Conservation (phyloP, 352 stramenopile genomes). For the Globisporangium spiculum region DNA sequence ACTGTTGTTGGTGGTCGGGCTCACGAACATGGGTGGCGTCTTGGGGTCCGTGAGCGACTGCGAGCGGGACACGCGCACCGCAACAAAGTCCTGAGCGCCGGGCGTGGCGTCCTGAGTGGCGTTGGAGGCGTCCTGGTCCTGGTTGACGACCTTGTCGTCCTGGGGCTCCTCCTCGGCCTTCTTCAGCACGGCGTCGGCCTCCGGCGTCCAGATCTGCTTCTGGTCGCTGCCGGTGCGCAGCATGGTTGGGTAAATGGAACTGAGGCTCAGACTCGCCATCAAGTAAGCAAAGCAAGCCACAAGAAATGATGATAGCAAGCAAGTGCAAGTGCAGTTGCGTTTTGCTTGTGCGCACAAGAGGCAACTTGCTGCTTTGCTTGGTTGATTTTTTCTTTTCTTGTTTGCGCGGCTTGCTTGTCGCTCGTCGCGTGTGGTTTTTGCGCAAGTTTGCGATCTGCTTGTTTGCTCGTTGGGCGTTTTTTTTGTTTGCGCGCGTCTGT, state of each 20-base stretch:
- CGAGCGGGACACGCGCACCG: conserved; percentile 33
- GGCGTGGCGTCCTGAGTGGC: neutral
- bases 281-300: neutral
- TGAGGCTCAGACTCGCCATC: conserved; percentile 10
- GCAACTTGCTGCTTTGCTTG: neutral
- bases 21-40: conserved; percentile 29
- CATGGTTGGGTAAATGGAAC: conserved; percentile 9
- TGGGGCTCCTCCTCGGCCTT: conserved; percentile 11
- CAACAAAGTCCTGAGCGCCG: conserved; percentile 4
- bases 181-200: conserved; percentile 11
- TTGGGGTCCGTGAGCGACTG: conserved; percentile 40
- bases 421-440: neutral
- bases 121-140: neutral
- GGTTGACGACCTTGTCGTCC: neutral
- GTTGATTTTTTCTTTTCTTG: neutral
- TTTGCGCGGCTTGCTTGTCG: neutral
- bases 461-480: conserved; percentile 4
- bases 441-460: neutral
- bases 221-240: conserved; percentile 2
- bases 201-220: neutral
- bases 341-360: neutral
- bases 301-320: neutral
- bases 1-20: conserved; percentile 21
- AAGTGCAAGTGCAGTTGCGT: conserved; percentile 2
- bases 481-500: conserved; percentile 1